phyloP scores from a whole-genome alignment of 2,329 filamentous ascomycete species.

The Ophiocordyceps unilateralis region DNA sequence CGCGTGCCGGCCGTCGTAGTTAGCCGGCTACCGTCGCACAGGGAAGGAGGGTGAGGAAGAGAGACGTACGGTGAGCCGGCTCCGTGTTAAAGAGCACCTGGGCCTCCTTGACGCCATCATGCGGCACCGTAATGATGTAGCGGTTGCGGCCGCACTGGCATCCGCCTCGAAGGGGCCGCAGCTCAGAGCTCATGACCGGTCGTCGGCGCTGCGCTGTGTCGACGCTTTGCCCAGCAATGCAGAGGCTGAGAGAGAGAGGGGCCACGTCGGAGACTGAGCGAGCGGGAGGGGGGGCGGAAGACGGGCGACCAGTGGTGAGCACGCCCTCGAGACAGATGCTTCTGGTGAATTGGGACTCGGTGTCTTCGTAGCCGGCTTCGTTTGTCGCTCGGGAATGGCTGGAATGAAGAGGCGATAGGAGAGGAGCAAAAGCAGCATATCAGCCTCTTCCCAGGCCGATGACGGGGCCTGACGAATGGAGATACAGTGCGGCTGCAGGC shows the following conservation, averaged over 20 bases:
- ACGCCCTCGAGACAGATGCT: background rate
- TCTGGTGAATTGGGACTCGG: background rate
- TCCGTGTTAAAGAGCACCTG: conserved; percentile 62
- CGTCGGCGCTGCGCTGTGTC: no score
- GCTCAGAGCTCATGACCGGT: conserved; percentile 23
- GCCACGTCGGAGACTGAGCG: no score
- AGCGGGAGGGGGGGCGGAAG: background rate
- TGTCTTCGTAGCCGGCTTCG: background rate
- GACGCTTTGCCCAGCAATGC: background rate
- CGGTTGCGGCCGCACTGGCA: conserved; percentile 78
- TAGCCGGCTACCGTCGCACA: no score
- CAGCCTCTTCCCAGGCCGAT: background rate
- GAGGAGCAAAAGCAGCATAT: background rate
- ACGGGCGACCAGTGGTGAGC: background rate
- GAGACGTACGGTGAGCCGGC: conserved; percentile 49
- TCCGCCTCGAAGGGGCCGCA: conserved; percentile 48
- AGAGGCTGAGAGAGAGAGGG: background rate
- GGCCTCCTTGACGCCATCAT: conserved; percentile 34
- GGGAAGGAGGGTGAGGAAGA: background rate
- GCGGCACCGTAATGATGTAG: conserved; percentile 58
- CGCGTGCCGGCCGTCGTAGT: background rate
- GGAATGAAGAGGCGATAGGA: background rate
- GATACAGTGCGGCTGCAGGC: background rate
- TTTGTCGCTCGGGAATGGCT: background rate
- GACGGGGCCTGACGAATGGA: background rate